Conservation (phyloP, 495 filamentous ascomycete genomes). For the Podospora comata region DNA sequence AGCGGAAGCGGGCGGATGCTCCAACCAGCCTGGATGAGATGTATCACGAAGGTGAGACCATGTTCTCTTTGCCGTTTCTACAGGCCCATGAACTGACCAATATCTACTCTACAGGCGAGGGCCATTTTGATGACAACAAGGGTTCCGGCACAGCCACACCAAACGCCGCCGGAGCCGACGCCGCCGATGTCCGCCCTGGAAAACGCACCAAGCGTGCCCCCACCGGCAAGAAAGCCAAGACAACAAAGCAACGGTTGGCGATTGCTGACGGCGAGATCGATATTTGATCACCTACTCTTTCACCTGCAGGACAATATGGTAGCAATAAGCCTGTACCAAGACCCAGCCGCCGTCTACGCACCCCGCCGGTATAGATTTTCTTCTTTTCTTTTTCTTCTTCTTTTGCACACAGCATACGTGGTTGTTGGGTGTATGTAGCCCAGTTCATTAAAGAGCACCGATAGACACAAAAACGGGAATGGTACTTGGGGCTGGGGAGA, state of each 20-base stretch:
- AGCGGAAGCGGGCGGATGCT: slow-evolving; percentile 42
- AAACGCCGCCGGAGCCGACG: slow-evolving; percentile 39
- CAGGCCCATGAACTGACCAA: slow-evolving; percentile 5
- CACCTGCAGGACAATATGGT: neutral
- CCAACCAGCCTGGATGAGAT: slow-evolving; percentile 87
- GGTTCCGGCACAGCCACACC: slow-evolving; percentile 83
- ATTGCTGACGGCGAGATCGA: slow-evolving; percentile 75
- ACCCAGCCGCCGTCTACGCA: neutral
- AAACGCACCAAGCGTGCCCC: slow-evolving; percentile 46
- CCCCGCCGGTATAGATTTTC: neutral
- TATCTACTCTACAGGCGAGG: slow-evolving; percentile 63
- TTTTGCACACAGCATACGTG: neutral
- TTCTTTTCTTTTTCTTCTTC: neutral
- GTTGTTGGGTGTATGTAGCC: neutral
- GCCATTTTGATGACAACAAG: slow-evolving; percentile 87
- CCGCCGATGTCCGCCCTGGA: slow-evolving; percentile 39
- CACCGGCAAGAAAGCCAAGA: slow-evolving; percentile 86
- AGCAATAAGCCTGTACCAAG: neutral
- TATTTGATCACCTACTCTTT: slow-evolving; percentile 9
- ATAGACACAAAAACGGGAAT: neutral
- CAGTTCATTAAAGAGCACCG: neutral
- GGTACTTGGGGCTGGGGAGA: neutral
- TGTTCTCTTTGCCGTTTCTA: neutral
- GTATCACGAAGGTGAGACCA: slow-evolving; percentile 90
- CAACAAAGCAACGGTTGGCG: slow-evolving; percentile 79